Evolutionary conservation across 495 filamentous ascomycete species (phyloP).

Genomic region (Bombardia bombarda): DNA sequence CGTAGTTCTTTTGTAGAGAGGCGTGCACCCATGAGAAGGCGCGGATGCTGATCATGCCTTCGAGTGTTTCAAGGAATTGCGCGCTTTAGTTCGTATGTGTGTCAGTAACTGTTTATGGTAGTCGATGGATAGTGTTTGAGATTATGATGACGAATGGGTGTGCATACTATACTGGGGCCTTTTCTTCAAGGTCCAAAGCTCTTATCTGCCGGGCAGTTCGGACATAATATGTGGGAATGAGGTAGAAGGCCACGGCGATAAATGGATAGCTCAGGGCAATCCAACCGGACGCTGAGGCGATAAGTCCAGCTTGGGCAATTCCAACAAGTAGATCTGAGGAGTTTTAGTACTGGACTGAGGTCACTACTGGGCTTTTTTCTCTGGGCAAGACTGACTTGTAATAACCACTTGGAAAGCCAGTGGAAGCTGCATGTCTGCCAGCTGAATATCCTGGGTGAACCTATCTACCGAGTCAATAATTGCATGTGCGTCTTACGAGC

Average conservation of each 20-base stretch:
- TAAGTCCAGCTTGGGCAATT: slow-evolving; percentile 17
- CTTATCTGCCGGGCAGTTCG: slow-evolving; percentile 49
- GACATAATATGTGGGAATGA: slow-evolving; percentile 45
- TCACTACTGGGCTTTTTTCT: background rate
- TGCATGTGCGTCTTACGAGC: background rate
- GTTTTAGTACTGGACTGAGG: too few relatives aligned
- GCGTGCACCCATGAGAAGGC: slow-evolving; percentile 32
- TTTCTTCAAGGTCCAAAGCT: too few relatives aligned
- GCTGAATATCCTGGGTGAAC: slow-evolving; percentile 20
- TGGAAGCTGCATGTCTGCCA: slow-evolving; percentile 3
- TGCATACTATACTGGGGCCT: too few relatives aligned
- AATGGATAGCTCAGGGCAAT: slow-evolving; percentile 16
- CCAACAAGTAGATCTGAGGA: background rate
- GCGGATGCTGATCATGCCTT: slow-evolving; percentile 38
- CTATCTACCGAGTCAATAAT: background rate
- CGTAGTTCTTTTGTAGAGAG: slow-evolving; percentile 33
- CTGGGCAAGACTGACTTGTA: background rate
- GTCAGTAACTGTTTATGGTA: background rate
- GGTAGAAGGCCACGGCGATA: slow-evolving; percentile 25
- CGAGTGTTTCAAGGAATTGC: slow-evolving; percentile 29
- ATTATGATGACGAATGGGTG: background rate
- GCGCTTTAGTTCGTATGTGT: slow-evolving; percentile 26
- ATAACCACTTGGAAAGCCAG: background rate
- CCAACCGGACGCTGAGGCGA: slow-evolving; percentile 14
- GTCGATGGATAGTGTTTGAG: background rate